A percentile compares a stretch with the other conserved stretches of the same genome.
Evolutionary conservation across 2,329 filamentous ascomycete species (phyloP).

Genomic region (Davidsoniella eucalypti): DNA sequence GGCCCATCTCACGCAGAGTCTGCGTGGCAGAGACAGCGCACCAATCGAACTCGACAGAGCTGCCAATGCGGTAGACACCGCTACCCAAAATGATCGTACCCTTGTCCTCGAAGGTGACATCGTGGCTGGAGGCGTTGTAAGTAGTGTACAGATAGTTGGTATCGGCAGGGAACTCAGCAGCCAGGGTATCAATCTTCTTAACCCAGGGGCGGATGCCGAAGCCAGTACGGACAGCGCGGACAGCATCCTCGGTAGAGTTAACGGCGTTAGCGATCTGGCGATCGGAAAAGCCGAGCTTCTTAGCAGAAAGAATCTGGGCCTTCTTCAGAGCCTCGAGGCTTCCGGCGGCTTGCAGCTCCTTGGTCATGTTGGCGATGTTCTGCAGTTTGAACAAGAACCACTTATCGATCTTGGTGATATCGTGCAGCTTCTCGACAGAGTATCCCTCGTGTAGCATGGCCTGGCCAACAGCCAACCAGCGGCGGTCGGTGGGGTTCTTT

Average conservation of each 20-base stretch:
- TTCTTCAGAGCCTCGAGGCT: constrained; percentile 72
- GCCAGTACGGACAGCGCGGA: constrained; percentile 66
- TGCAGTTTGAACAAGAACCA: constrained; percentile 98
- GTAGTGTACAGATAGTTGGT: constrained; percentile 97
- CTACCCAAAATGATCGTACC: constrained; percentile 79
- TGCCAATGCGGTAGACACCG: constrained; percentile 94
- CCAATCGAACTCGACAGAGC: constrained; percentile 98
- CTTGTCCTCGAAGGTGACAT: constrained; percentile 85
- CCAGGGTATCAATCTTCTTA: constrained; percentile 79
- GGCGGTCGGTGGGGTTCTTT: constrained; percentile 82
- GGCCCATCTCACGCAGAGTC: constrained; percentile 67
- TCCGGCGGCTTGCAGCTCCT: constrained; percentile 69
- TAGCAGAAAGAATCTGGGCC: constrained; percentile 75
- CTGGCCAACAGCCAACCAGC: constrained; percentile 94
- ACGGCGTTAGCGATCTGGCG: constrained; percentile 82
- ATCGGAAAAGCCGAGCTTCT: constrained; percentile 97
- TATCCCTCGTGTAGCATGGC: constrained; percentile 97
- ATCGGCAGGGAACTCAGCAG: constrained; percentile 86
- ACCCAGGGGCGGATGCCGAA: constrained; percentile 78
- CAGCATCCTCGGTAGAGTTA: constrained; percentile 73
- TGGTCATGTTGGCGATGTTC: constrained; percentile 85
- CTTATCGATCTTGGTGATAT: constrained; percentile 96
- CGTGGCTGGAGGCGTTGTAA: constrained; percentile 89
- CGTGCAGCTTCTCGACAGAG: constrained; percentile 77
- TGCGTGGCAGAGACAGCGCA: constrained; percentile 83